phyloP scores from a whole-genome alignment of 2,329 filamentous ascomycete species.

The Periglandula ipomoeae region DNA sequence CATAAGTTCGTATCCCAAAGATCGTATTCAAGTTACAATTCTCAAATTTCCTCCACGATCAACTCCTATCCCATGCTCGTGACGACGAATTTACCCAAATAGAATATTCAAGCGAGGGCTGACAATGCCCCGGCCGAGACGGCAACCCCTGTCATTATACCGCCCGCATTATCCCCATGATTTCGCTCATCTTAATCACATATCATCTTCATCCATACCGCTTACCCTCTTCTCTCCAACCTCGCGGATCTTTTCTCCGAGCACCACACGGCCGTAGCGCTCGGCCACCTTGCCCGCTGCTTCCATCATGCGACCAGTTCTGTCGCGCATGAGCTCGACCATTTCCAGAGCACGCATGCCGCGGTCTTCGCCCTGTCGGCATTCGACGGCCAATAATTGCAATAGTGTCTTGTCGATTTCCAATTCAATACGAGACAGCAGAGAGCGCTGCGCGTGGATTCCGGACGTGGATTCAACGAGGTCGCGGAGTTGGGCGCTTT shows the following conservation, averaged over 20 bases:
- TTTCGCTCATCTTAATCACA: conserved; percentile 5
- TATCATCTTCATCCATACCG: conserved; percentile 47
- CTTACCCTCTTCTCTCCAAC: conserved; percentile 62
- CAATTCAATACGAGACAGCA: conserved; percentile 63
- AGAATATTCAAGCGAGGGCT: too few species aligned
- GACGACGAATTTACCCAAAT: not conserved
- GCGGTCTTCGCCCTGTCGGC: conserved; percentile 81
- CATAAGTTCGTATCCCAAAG: not conserved
- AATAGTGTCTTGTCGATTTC: conserved; percentile 86
- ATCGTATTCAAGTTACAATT: not conserved
- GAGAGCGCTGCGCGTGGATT: conserved; percentile 50
- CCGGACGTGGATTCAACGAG: conserved; percentile 56
- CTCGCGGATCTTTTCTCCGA: conserved; percentile 87
- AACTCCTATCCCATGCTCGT: not conserved
- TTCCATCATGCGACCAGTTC: conserved; percentile 81
- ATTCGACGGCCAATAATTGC: conserved; percentile 83
- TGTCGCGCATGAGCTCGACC: conserved; percentile 75
- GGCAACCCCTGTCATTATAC: not conserved
- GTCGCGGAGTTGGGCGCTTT: conserved; percentile 67
- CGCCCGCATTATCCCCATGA: not conserved
- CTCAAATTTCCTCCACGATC: not conserved
- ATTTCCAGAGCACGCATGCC: conserved; percentile 94
- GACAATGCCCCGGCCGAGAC: too few species aligned
- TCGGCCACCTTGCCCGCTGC: conserved; percentile 83
- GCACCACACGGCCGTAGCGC: conserved; percentile 67